phyloP scores from a whole-genome alignment of 225 moss, liverwort and hornwort genomes.

The Thuidium tamariscinum region DNA sequence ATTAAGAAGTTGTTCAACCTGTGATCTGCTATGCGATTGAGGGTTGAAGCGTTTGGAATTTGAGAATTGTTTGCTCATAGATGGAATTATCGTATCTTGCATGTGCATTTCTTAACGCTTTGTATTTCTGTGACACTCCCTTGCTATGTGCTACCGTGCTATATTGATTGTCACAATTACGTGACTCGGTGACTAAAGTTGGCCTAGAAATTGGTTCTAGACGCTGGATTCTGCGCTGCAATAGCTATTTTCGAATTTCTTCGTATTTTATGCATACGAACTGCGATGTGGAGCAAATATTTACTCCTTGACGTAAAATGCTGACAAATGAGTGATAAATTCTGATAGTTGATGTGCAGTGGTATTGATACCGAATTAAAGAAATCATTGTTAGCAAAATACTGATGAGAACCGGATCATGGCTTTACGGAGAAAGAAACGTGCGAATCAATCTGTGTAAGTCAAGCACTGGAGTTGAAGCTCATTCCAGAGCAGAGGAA shows the following conservation, averaged over 20 bases:
- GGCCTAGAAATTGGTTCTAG: background rate
- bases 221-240: background rate
- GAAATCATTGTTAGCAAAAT: background rate
- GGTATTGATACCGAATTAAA: background rate
- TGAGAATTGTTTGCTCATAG: background rate
- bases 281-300: background rate
- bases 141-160: background rate
- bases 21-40: background rate
- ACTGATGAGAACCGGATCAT: background rate
- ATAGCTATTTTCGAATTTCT: background rate
- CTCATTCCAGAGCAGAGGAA: background rate
- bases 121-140: background rate
- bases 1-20: background rate
- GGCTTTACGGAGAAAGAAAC: constrained; percentile 4
- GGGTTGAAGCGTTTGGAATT: background rate
- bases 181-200: background rate
- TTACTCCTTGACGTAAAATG: background rate
- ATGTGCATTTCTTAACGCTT: background rate
- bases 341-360: background rate
- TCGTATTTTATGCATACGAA: background rate
- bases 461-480: background rate
- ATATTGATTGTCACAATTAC: background rate
- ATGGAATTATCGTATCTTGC: background rate
- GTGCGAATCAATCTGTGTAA: background rate
- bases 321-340: background rate